A percentile compares a stretch with the other conserved stretches of the same genome.
phyloP scores from a whole-genome alignment of 352 stramenopile genomes.

The Phytophthora pluvialis region DNA sequence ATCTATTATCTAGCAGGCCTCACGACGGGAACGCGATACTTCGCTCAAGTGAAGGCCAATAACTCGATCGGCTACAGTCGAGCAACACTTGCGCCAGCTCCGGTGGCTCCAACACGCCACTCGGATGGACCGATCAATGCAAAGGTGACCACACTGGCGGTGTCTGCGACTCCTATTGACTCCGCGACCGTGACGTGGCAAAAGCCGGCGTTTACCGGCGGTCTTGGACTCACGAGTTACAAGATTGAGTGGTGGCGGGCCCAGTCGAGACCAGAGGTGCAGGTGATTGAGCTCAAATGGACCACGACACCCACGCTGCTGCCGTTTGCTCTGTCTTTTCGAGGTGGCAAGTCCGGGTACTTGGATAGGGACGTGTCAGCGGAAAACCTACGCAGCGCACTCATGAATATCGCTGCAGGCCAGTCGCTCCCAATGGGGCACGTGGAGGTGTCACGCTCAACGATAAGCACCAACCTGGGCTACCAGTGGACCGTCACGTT shows the following conservation, averaged over 20 bases:
- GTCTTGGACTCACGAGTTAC: conserved; percentile 75
- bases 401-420: conserved; percentile 87
- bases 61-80: conserved; percentile 76
- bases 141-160: conserved; percentile 61
- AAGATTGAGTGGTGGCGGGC: conserved; percentile 85
- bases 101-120: conserved; percentile 57
- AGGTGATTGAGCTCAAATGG: conserved; percentile 90
- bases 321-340: conserved; percentile 79
- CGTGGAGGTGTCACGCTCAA: conserved; percentile 68
- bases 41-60: conserved; percentile 83
- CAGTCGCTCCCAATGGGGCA: conserved; percentile 35
- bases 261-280: conserved; percentile 62
- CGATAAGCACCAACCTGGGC: conserved; percentile 60
- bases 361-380: conserved; percentile 75
- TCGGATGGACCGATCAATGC: conserved; percentile 62
- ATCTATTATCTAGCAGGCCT: conserved; percentile 83
- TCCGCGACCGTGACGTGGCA: conserved; percentile 80
- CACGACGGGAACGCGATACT: conserved; percentile 80
- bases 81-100: conserved; percentile 62
- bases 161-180: conserved; percentile 58
- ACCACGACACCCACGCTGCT: conserved; percentile 52
- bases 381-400: conserved; percentile 81
- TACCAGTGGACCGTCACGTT: conserved; percentile 87
- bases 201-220: conserved; percentile 61
- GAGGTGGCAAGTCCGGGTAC: conserved; percentile 62